These are phyloP conservation scores for Rheum nobile DNA, from an alignment of 148 eudicot genomes.

Conservation along the genomic window DNA sequence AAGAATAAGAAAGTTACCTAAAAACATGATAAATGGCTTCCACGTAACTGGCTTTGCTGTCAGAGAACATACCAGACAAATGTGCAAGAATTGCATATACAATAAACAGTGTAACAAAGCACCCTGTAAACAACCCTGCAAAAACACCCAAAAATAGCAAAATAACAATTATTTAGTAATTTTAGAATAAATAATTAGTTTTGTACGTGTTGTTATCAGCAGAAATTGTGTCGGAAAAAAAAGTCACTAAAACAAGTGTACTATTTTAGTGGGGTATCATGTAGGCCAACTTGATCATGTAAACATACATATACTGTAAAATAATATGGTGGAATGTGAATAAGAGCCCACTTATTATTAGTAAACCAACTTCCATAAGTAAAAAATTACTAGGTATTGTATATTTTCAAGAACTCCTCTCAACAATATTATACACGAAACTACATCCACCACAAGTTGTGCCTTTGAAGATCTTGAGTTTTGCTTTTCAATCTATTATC, in stretches of 20 bases:
- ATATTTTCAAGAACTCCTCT: background rate
- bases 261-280: background rate
- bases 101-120: constrained; percentile 71
- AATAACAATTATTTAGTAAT: background rate
- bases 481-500: too few relatives aligned
- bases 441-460: background rate
- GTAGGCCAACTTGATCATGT: background rate
- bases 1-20: constrained; percentile 33
- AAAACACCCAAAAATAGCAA: background rate
- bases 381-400: background rate
- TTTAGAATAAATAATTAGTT: background rate
- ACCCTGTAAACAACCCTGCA: constrained; percentile 81
- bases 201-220: background rate
- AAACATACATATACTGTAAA: too few relatives aligned
- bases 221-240: background rate
- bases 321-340: constrained; percentile 4
- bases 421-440: background rate
- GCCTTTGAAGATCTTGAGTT: background rate
- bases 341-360: background rate
- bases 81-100: constrained; percentile 82
- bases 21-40: constrained; percentile 87
- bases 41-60: constrained; percentile 41
- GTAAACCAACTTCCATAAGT: background rate
- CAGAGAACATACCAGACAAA: constrained; percentile 65
- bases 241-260: background rate